Percentiles rank a stretch among this genome's conserved stretches.
Conservation (phyloP, 768 basidiomycete genomes). For the Kwoniella sp. region DNA sequence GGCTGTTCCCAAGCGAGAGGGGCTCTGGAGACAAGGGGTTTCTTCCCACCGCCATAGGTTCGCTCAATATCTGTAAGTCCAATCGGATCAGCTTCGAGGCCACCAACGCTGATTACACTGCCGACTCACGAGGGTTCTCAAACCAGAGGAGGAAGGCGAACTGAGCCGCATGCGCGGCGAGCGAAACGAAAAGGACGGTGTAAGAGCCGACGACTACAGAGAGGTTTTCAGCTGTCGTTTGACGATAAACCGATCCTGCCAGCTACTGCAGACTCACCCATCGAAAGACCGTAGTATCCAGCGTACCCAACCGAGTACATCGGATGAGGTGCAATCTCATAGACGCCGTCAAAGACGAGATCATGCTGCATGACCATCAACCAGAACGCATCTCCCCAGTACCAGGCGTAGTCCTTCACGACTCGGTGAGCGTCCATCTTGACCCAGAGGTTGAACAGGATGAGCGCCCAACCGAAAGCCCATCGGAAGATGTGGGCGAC, state of each 20-base stretch:
- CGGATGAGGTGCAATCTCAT: slow-evolving; percentile 68
- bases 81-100: background rate
- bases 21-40: slow-evolving; percentile 81
- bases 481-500: slow-evolving; percentile 80
- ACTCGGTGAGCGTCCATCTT: slow-evolving; percentile 97
- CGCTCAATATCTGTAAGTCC: slow-evolving; percentile 76
- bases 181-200: slow-evolving; percentile 80
- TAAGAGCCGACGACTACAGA: slow-evolving; percentile 52
- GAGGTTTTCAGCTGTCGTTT: background rate
- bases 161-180: slow-evolving; percentile 93
- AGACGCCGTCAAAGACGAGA: slow-evolving; percentile 95
- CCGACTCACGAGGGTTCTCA: slow-evolving; percentile 89
- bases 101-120: background rate
- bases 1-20: slow-evolving; percentile 58
- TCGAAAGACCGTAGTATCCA: slow-evolving; percentile 94
- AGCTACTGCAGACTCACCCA: slow-evolving; percentile 57
- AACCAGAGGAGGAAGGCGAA: slow-evolving; percentile 95
- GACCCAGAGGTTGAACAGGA: slow-evolving; percentile 96
- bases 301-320: slow-evolving; percentile 79
- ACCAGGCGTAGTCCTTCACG: slow-evolving; percentile 98
- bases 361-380: slow-evolving; percentile 58
- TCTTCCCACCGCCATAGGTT: slow-evolving; percentile 81
- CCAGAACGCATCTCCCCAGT: slow-evolving; percentile 67
- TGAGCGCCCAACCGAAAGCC: slow-evolving; percentile 79
- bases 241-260: background rate